Base-by-base conservation (phyloP, 176 grass and related monocot genomes). In the Hordeum marinum region DNA sequence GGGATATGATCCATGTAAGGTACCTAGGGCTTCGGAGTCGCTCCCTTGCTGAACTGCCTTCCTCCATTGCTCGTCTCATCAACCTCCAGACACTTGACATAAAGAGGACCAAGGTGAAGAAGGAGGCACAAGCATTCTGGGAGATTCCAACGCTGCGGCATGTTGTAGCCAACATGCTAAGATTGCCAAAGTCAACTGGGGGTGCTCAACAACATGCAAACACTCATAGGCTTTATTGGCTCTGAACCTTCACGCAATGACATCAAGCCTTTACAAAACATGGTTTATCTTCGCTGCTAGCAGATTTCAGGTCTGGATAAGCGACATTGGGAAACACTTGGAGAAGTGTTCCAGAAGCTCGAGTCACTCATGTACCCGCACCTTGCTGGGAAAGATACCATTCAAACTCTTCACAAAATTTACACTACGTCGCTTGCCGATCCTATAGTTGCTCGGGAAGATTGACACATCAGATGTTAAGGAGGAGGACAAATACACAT, bases 21-120 rank as follows among this genome's bases (percentile, higher is more conserved):
- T 86, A 90, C 83, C 41, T 86, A 9, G 68, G 83, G 3, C 35
- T 90, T 31, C 36, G 76, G 11, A 73, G 64, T 9, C 63, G n/a
- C 27, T 70, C 46, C 17, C 63, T 85, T 37, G 15, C 13, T 20
- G 10, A 37, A 17, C 83, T 90, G 2, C 78, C 88, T 6, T 57
- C 83, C 34, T 69, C 83, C 8, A 76, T 90, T 82, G 7, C 27
- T 11, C 48, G 64, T 11, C 69, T 90, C 15, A 90, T 90, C 63
- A 81, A 90, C 39, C 82, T 90, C n/a, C 77, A 86, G 57, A 90
- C 83, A 21, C 73, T 90, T 66, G 88, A 90, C 20, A 84, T 89
- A 65, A 46, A 73, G 72, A 72, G 54, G 54, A 65, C 66, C 17
- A 10, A 37, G 13, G 82, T 78, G 5, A 14, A 54, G 21, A 75